A percentile compares a stretch with the other conserved stretches of the same genome.
Evolutionary conservation across 129 eudicot genomes (phyloP).

Genomic region (Centaurea solstitialis): DNA sequence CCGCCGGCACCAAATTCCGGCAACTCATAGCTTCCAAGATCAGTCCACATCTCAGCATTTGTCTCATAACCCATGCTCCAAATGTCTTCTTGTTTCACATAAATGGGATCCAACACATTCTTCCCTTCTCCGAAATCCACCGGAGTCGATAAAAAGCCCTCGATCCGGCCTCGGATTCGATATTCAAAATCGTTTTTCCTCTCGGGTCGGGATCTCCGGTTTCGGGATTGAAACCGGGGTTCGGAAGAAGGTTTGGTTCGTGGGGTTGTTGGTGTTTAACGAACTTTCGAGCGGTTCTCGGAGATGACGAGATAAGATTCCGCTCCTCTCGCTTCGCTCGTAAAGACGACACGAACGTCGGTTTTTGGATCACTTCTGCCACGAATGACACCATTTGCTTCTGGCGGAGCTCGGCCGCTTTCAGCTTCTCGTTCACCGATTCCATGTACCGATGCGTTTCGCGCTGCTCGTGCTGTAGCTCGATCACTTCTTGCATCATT

Average conservation of each 20-base stretch:
- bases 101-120: slow-evolving; percentile 25
- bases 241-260: slow-evolving; percentile 28
- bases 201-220: slow-evolving; percentile 26
- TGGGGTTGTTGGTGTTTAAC: slow-evolving; percentile 54
- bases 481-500: slow-evolving; percentile 74
- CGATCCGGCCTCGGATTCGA: slow-evolving; percentile 34
- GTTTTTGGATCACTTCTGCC: slow-evolving; percentile 63
- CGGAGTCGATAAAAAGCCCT: slow-evolving; percentile 40
- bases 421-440: slow-evolving; percentile 58
- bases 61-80: slow-evolving; percentile 60
- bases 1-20: slow-evolving; percentile 50
- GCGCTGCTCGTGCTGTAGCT: slow-evolving; percentile 64
- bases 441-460: slow-evolving; percentile 60
- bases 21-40: slow-evolving; percentile 45
- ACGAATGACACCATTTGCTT: slow-evolving; percentile 80
- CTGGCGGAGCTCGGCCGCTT: slow-evolving; percentile 74
- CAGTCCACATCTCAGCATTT: slow-evolving; percentile 50
- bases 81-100: slow-evolving; percentile 46
- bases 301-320: slow-evolving; percentile 29
- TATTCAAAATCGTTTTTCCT: slow-evolving; percentile 38
- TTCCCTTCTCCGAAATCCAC: slow-evolving; percentile 40
- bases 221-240: slow-evolving; percentile 16
- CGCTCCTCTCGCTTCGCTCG: slow-evolving; percentile 34
- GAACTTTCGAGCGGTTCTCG: slow-evolving; percentile 52
- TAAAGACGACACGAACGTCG: slow-evolving; percentile 48